A percentile compares a stretch with the other conserved stretches of the same genome.
Evolutionary conservation across 768 basidiomycete species (phyloP).

Genomic region (Lentinula sp.): DNA sequence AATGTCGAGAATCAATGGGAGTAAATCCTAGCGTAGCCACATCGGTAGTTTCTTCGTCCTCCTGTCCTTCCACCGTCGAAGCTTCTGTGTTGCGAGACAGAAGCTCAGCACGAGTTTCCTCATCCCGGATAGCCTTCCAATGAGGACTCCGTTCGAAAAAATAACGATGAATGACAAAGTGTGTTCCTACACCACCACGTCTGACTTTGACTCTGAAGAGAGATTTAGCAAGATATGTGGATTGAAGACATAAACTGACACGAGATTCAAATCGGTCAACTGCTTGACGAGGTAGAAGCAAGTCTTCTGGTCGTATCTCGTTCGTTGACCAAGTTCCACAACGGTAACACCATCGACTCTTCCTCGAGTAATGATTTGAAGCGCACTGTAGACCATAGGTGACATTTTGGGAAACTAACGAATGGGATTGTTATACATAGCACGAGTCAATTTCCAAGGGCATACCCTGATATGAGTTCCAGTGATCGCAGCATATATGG

Average conservation of each 20-base stretch:
- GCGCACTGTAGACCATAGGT: constrained; percentile 77
- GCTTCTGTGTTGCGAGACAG: constrained; percentile 11
- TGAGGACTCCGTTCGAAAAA: constrained; percentile 70
- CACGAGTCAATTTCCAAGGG: neutral
- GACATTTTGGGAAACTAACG: constrained; percentile 71
- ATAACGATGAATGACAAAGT: constrained; percentile 78
- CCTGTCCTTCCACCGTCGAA: constrained; percentile 25
- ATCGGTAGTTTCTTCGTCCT: constrained; percentile 14
- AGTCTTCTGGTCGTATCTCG: constrained; percentile 84
- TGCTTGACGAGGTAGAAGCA: constrained; percentile 83
- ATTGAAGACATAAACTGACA: constrained; percentile 37
- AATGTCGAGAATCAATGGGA: constrained; percentile 70
- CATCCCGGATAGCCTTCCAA: constrained; percentile 75
- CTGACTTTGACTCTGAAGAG: constrained; percentile 63
- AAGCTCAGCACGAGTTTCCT: constrained; percentile 50
- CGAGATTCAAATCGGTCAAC: constrained; percentile 63
- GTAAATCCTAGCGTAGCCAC: constrained; percentile 46
- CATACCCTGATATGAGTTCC: constrained; percentile 72
- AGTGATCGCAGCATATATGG: constrained; percentile 73
- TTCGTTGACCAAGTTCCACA: constrained; percentile 68
- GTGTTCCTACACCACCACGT: constrained; percentile 67
- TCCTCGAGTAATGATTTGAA: constrained; percentile 81
- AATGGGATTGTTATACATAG: neutral
- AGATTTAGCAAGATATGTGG: neutral
- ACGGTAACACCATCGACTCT: constrained; percentile 74